These are phyloP conservation scores for Rhytidiadelphus loreus DNA, from an alignment of 225 moss, liverwort and hornwort species.

Conservation along the genomic window DNA sequence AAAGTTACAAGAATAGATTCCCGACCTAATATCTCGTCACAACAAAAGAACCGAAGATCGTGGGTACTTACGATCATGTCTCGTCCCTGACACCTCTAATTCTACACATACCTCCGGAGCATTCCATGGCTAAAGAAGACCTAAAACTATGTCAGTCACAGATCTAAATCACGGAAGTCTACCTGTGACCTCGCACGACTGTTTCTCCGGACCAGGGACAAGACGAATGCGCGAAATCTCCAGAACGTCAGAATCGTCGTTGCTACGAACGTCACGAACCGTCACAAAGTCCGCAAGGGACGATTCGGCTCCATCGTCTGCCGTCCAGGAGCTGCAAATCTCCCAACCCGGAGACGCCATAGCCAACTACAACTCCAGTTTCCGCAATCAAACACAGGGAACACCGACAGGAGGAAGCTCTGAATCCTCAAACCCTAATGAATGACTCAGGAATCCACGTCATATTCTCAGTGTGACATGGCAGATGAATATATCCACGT, in stretches of 20 bases:
- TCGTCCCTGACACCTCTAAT: not conserved
- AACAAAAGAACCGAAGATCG: not conserved
- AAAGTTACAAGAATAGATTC: not conserved
- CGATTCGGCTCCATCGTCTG: not conserved
- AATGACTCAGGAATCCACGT: not conserved
- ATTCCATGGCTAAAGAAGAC: not conserved
- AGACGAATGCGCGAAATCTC: constrained; percentile 13
- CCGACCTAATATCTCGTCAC: not conserved
- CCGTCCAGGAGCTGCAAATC: constrained; percentile 14
- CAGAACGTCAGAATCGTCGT: not conserved
- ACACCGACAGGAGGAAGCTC: not conserved
- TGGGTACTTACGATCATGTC: not conserved
- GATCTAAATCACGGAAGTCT: not conserved
- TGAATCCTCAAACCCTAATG: not conserved
- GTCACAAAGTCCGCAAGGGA: not conserved
- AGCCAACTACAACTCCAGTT: not conserved
- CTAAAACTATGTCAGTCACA: not conserved
- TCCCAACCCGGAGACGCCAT: constrained; percentile 27
- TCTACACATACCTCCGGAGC: not conserved
- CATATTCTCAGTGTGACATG: not conserved
- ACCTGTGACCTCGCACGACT: constrained; percentile 44
- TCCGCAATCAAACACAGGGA: not conserved
- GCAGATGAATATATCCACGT: not conserved
- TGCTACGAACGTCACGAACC: constrained; percentile 2
- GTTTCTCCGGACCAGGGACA: constrained; percentile 34